phyloP scores from a whole-genome alignment of 345 rosid genomes.

The Cardamine resedifolia region DNA sequence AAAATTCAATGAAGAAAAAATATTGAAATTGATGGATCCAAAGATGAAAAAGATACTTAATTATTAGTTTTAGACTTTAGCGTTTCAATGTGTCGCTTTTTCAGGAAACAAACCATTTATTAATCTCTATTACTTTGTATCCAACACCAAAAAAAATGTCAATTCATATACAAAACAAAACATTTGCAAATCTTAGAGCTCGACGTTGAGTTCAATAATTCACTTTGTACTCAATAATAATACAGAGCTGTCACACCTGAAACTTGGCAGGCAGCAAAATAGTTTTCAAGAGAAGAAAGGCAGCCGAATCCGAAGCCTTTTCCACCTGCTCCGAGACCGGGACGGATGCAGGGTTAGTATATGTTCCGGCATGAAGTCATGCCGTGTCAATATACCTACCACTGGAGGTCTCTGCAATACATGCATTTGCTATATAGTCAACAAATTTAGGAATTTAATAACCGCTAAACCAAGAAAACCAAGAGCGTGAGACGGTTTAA shows the following conservation, averaged over 20 bases:
- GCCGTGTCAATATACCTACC: conserved; percentile 84
- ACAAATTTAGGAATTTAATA: not conserved
- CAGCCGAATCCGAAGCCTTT: conserved; percentile 59
- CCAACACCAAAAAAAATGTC: not conserved
- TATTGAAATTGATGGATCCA: not conserved
- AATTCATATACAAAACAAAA: not conserved
- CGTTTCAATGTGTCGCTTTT: not conserved
- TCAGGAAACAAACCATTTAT: not conserved
- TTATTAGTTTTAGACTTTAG: not conserved
- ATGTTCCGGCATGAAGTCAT: conserved; percentile 94
- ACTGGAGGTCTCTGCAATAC: conserved; percentile 69
- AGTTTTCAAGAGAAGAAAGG: conserved; percentile 37
- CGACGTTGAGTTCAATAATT: too few species aligned
- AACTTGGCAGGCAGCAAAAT: not conserved
- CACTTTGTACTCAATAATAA: too few species aligned
- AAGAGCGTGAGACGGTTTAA: not conserved
- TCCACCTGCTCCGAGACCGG: conserved; percentile 61
- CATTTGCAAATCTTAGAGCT: not conserved
- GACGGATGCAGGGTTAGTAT: conserved; percentile 67
- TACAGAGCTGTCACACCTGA: not conserved
- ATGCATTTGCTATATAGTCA: not conserved
- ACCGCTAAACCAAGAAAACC: not conserved
- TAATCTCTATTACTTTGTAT: not conserved
- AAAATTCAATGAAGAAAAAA: not conserved
- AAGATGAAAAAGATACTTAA: not conserved